Evolutionary conservation across 2,329 filamentous ascomycete genomes (phyloP), one percentile per base, ranked within the genome.

Genomic region (Penicillium palitans): DNA sequence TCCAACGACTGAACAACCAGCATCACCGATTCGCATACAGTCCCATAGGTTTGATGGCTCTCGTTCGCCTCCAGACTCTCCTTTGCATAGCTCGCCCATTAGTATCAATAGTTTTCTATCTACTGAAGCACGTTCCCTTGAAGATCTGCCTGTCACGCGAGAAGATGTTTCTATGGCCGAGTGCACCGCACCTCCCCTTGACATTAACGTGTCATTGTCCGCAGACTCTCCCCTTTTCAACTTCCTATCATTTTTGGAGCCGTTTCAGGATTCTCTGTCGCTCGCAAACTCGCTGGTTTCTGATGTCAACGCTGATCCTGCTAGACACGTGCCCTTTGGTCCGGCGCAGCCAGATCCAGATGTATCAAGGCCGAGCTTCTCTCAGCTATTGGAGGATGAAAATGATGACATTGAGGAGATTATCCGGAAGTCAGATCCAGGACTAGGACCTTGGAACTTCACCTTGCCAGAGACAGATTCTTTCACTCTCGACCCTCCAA

Each of bases 321-420:
- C 19, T 13, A 35, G 50, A 21, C 21, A 46, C 17, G 25, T 58
- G 1, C 2, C 27, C 2, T 56, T 63, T 45, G 42, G 51, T 2
- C 57, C 59, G 13, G 58, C 60, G 4, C 58, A 62, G 25, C 53
- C 52, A 7, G 50, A 52, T 29, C 49, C 52, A 4, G 46, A 54
- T 19, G 52, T 52, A 6, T 65, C 65, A 10, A 62, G 56, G 10
- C 63, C 71, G 21, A 74, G 66, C 33, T 74, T 75, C 55, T 70
- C 72, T 31, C 67, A 68, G 19, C 55, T 74, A 10, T 57, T 74
- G n/a, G 70, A 73, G 48, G 70, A 68, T 9, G 68, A 73, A 8
- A 64, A 81, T 17, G 80, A 83, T 29, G 81, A 82, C 41, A 74
- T 85, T 13, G 84, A 87, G 66, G 83, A 87, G 55, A 79, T 87